Evolutionary conservation across 2,329 filamentous ascomycete genomes (phyloP), one percentile per base, ranked within the genome.

Genomic region (Ascochyta fabae): DNA sequence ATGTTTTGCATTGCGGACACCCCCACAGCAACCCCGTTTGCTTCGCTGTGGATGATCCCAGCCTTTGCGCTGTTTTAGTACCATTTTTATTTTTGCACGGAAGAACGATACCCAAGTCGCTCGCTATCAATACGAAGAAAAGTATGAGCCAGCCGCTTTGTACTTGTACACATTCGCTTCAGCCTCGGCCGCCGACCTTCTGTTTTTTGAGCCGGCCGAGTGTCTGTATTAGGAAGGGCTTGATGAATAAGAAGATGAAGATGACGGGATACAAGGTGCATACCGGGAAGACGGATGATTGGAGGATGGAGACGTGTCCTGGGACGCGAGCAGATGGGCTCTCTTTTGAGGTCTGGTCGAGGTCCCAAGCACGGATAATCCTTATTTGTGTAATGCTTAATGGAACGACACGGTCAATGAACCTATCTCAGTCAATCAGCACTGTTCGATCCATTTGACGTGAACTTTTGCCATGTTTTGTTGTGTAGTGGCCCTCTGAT

Each of bases 381-480:
- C 64, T 64, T 66, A 65, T 65, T 70, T 68, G 53, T 65, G 40
- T 72, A 72, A 72, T 72, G 68, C 70, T 70, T 72, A 72, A 72
- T 72, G 66, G 62, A 64, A 59, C 50, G 58, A 59, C 56, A 65
- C 51, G 59, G 59, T 62, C 53, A 58, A 60, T 57, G 59, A 60
- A 59, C 45, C 46, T 39, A 43, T 41, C 29, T 42, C 35, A 55
- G 40, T 23, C 29, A 12, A 10, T 15, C 15, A 16, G 31, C 23
- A 19, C 19, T 7, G 6, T 15, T 23, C 12, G 36, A 8, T 40
- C 36, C 9, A 24, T 22, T 12, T 12, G 12, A 40, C 19, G 35
- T 38, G 19, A 22, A 38, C 19, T 5, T 3, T 31, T 31, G 12
- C 27, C 13, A 31, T 13, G 29, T 7, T 9, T 26, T 26, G 26